Percentiles rank a stretch among this genome's conserved stretches.
phyloP scores from a whole-genome alignment of 495 filamentous ascomycete genomes.

The Lasiosphaeris hirsuta region DNA sequence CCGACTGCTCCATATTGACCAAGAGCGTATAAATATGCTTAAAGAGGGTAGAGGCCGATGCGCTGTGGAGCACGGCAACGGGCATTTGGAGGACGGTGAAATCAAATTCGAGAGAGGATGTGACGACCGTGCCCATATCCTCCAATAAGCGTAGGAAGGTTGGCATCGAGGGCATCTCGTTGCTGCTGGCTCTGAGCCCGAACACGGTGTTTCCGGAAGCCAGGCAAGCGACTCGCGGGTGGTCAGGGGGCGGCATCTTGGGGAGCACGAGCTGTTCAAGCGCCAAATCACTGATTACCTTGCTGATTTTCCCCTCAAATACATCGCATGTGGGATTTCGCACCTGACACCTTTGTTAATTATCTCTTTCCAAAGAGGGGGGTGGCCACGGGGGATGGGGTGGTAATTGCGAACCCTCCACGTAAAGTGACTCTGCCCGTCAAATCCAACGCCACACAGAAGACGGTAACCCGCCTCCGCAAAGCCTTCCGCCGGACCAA shows the following conservation, averaged over 20 bases:
- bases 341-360: neutral
- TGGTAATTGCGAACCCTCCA: no score
- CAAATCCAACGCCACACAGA: no score
- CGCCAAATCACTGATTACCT: neutral
- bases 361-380: no score
- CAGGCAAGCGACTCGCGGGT: neutral
- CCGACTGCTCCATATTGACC: neutral
- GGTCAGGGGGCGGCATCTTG: neutral
- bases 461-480: no score
- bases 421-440: no score
- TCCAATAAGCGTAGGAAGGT: neutral
- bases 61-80: neutral
- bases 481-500: no score
- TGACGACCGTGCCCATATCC: neutral
- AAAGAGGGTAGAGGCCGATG: neutral
- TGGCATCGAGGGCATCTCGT: neutral
- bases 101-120: neutral
- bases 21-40: neutral
- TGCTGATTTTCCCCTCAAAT: neutral
- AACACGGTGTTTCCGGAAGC: neutral
- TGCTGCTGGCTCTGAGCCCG: neutral
- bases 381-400: no score
- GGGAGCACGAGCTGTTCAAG: neutral
- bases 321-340: neutral
- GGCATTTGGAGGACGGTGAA: neutral